phyloP scores from a whole-genome alignment of 768 basidiomycete species.

The Lentinula detonsa region DNA sequence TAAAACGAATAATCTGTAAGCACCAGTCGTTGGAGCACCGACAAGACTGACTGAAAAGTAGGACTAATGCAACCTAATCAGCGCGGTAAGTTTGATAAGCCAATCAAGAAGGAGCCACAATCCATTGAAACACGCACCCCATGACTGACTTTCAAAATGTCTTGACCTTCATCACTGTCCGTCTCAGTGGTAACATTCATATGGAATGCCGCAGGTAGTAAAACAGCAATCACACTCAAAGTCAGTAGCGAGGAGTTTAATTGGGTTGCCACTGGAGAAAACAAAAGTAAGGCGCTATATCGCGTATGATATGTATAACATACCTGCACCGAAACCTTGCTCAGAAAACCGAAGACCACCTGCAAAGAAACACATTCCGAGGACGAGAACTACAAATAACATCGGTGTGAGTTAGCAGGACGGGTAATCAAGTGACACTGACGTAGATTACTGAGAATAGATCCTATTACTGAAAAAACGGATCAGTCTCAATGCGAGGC shows the following conservation, averaged over 20 bases:
- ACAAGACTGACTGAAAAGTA: constrained; percentile 36
- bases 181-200: constrained; percentile 31
- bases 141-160: constrained; percentile 65
- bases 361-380: constrained; percentile 90
- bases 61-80: not conserved
- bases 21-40: constrained; percentile 52
- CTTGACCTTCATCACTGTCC: constrained; percentile 21
- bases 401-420: not conserved
- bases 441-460: constrained; percentile 81
- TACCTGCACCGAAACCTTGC: constrained; percentile 73
- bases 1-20: constrained; percentile 31
- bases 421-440: constrained; percentile 21
- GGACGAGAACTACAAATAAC: constrained; percentile 53
- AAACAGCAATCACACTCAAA: constrained; percentile 73
- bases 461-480: constrained; percentile 63
- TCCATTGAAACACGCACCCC: constrained; percentile 41
- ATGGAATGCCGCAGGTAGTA: constrained; percentile 79
- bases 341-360: constrained; percentile 75
- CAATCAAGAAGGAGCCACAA: not conserved
- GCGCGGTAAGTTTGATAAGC: not conserved
- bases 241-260: constrained; percentile 71
- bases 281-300: constrained; percentile 11
- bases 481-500: not conserved
- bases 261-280: constrained; percentile 46
- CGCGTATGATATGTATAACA: constrained; percentile 27